Percentiles rank a stretch among this genome's conserved stretches.
Evolutionary conservation across 768 basidiomycete genomes (phyloP).

Genomic region (Tricholoma hemisulphureum): DNA sequence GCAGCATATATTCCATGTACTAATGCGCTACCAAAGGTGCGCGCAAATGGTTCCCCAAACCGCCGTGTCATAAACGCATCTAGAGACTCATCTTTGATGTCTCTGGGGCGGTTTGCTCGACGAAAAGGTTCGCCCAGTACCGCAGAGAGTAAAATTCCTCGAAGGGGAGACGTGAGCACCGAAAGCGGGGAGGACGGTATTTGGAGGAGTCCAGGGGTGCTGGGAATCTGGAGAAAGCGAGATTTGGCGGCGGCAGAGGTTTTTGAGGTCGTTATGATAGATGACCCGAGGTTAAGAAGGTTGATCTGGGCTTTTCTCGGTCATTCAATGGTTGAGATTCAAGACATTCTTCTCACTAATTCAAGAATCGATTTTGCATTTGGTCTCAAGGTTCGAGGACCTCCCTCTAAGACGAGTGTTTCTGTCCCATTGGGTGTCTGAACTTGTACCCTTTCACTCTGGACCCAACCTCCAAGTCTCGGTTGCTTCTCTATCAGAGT

Average conservation of each 20-base stretch:
- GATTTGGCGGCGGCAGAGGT: conserved; percentile 71
- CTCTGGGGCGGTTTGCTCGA: conserved; percentile 38
- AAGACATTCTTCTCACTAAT: conserved; percentile 51
- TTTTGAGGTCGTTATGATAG: conserved; percentile 65
- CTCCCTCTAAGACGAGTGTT: conserved; percentile 72
- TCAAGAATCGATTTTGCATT: conserved; percentile 72
- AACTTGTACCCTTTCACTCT: conserved; percentile 53
- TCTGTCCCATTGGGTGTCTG: conserved; percentile 22
- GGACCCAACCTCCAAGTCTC: conserved; percentile 86
- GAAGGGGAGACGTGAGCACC: conserved; percentile 39
- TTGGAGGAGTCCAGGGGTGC: conserved; percentile 48
- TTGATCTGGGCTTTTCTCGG: conserved; percentile 58
- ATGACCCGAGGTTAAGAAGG: conserved; percentile 59
- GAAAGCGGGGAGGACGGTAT: conserved; percentile 45
- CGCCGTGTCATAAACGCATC: conserved; percentile 73
- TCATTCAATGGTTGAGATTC: conserved; percentile 1
- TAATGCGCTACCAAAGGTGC: conserved; percentile 73
- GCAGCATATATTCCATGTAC: conserved; percentile 94
- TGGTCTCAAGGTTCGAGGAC: conserved; percentile 84
- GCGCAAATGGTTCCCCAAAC: conserved; percentile 72
- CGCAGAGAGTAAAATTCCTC: conserved; percentile 48
- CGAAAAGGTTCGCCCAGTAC: conserved; percentile 59
- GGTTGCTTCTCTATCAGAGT: conserved; percentile 65
- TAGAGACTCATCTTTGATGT: conserved; percentile 69
- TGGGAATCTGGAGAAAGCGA: conserved; percentile 67